Base-by-base conservation (phyloP, 495 filamentous ascomycete species). In the Tuber indicum region DNA sequence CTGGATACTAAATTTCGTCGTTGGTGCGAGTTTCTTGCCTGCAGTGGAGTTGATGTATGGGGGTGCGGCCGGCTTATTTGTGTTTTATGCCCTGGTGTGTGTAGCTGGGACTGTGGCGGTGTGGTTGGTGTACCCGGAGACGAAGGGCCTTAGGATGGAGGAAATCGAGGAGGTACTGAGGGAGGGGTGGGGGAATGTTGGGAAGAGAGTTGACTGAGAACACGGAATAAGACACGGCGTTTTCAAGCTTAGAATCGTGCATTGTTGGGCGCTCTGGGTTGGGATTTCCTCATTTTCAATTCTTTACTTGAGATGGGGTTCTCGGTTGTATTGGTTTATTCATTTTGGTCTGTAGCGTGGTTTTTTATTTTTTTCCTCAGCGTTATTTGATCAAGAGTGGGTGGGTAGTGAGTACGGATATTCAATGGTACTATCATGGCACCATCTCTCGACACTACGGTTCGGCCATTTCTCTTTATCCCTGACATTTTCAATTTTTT, bases 1-100 rank as follows among this genome's bases (percentile, higher is more conserved):
- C 78, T 98, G 94, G 94, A 88, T 88, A 23, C 90, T 91, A 7
- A 98, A 98, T 84, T 93, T 94, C 78, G 83, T 96, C n/a, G 89
- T 98, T 17, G 94, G 94, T 0, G 86, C 94, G 70, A 94, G 92
- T 0, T 98, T 98, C 78, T 84, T 98, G 77, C 91, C 92, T 0
- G 88, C 97, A 88, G 94, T 98, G 91, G 89, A 94, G 79, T 86
- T 85, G 74, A 82, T 97, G 72, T 80, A 78, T 77, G 78, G 78
- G 14, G 90, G 90, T 5, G 92, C 93, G 12, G 86, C 87, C n/a
- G 91, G 91, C 86, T 93, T 93, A 0, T 97, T 97, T 84, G 87
- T 89, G 19, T 83, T 91, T 1, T 97, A 97, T 84, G 89, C 92
- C 0, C 75, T 85, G 0, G 86, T 97, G 39, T 96, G 93, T 84